Percentiles rank a stretch among this genome's conserved stretches.
Conservation (phyloP, 192 early-diverging fungal species). For the Lunasporangiospora selenospora region DNA sequence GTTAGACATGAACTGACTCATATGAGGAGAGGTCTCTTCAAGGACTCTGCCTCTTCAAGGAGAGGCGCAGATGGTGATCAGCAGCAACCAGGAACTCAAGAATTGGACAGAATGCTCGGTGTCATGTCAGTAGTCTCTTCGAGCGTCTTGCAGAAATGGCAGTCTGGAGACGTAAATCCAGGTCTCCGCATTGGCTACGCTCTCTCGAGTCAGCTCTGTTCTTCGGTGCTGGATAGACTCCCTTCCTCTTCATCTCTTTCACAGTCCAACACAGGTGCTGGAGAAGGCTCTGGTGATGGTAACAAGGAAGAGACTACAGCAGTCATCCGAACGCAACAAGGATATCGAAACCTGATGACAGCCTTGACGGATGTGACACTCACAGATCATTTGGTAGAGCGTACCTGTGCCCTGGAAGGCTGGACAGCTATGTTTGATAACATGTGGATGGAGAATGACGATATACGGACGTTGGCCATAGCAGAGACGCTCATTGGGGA, state of each 20-base stretch:
- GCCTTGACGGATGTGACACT: constrained; percentile 56
- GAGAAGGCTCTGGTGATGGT: neutral
- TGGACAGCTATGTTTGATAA: constrained; percentile 59
- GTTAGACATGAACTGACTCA: constrained; percentile 56
- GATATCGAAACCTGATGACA: constrained; percentile 54
- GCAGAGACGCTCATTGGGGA: constrained; percentile 42
- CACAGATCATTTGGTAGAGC: constrained; percentile 59
- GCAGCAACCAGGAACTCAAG: neutral
- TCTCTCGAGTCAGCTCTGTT: constrained; percentile 36
- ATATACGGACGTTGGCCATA: constrained; percentile 14
- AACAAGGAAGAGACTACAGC: constrained; percentile 7
- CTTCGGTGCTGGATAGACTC: constrained; percentile 13
- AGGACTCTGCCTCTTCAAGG: constrained; percentile 28
- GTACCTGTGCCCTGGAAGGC: constrained; percentile 43
- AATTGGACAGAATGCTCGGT: constrained; percentile 28
- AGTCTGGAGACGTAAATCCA: constrained; percentile 53
- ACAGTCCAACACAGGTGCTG: neutral
- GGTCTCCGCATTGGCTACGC: constrained; percentile 60
- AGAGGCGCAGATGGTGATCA: neutral
- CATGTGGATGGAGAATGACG: constrained; percentile 29
- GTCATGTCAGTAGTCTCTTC: constrained; percentile 24
- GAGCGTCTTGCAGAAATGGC: constrained; percentile 55
- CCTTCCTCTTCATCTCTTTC: constrained; percentile 24
- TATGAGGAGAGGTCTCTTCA: constrained; percentile 61
- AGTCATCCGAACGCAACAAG: constrained; percentile 31